Base-by-base conservation (phyloP, 495 filamentous ascomycete genomes). In the Podospora pseudopauciseta region DNA sequence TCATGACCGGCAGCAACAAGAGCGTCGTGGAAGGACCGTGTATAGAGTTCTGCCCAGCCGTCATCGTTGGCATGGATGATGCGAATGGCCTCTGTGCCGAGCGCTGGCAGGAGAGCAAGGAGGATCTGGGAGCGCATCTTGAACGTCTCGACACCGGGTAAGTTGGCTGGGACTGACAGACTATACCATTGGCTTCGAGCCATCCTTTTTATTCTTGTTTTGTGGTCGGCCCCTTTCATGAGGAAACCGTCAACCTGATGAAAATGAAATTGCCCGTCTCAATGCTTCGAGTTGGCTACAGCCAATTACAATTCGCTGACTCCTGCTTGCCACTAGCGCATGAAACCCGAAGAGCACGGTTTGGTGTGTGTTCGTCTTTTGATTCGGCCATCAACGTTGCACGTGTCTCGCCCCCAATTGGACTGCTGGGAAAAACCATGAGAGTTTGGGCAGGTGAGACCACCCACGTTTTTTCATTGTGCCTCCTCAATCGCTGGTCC, bases 51-150 rank as follows among this genome's bases (percentile, higher is more conserved):
- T 3, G 88, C 89, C 88, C 88, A 91, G 23, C 89, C 88, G 77
- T 91, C 89, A 69, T 91, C 89, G 71, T 91, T 91, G 62, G 85
- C 86, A 30, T 87, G 86, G 61, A 91, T 75, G 70, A 90, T 86
- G 67, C 87, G 88, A n/a, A 75, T 59, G 60, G 61, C 70, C 20
- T 68, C 60, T 23, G 26, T 54, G 55, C 64, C 63, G 30, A 70
- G 63, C 1, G 13, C 39, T 49, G 39, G 39, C 34, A 73, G 11
- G n/a, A 70, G 49, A n/a, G 63, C 56, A 28, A 69, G 61, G 54
- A 65, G 44, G 26, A 39, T 9, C 20, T 64, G 32, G 20, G 23
- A 3, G 34, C 32, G 67, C 67, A 69, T 69, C 39, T 27, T 65
- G 39, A 49, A 32, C 7, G 30, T 49, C 15, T 11, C 39, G 15